A percentile compares a stretch with the other conserved stretches of the same genome.
Evolutionary conservation across 768 basidiomycete genomes (phyloP).

Genomic region (Asterophora parasitica): DNA sequence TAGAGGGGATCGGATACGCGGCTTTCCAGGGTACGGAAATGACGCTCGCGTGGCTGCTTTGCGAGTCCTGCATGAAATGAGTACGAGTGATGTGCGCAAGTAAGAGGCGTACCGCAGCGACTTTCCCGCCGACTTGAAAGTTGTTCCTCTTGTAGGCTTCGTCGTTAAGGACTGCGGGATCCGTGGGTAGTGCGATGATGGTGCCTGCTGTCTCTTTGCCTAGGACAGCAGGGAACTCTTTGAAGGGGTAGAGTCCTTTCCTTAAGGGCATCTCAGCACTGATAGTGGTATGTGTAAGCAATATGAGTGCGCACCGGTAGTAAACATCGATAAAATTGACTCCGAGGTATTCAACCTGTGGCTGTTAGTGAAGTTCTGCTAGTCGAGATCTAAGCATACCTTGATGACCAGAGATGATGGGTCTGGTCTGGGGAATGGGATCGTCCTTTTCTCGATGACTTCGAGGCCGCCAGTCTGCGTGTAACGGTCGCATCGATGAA

Average conservation of each 20-base stretch:
- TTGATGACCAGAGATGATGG: constrained; percentile 56
- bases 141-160: constrained; percentile 59
- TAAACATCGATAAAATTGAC: constrained; percentile 91
- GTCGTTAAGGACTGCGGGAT: constrained; percentile 52
- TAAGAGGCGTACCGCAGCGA: constrained; percentile 64
- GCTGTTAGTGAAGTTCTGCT: background rate
- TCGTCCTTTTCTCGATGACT: constrained; percentile 60
- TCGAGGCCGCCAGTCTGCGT: constrained; percentile 63
- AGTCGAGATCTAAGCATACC: constrained; percentile 15
- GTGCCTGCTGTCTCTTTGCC: constrained; percentile 80
- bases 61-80: constrained; percentile 42
- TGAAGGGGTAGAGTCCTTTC: constrained; percentile 60
- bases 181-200: constrained; percentile 70
- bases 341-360: constrained; percentile 68
- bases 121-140: constrained; percentile 65
- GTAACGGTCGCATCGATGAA: background rate
- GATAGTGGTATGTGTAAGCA: background rate
- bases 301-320: constrained; percentile 47
- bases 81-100: too few species aligned
- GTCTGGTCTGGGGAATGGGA: constrained; percentile 64
- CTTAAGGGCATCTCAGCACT: too few species aligned
- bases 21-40: constrained; percentile 57
- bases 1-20: constrained; percentile 61
- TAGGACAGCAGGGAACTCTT: constrained; percentile 57
- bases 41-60: constrained; percentile 67